Base-by-base conservation (phyloP, 148 eudicot species). In the Rhododendron kiyosumense region DNA sequence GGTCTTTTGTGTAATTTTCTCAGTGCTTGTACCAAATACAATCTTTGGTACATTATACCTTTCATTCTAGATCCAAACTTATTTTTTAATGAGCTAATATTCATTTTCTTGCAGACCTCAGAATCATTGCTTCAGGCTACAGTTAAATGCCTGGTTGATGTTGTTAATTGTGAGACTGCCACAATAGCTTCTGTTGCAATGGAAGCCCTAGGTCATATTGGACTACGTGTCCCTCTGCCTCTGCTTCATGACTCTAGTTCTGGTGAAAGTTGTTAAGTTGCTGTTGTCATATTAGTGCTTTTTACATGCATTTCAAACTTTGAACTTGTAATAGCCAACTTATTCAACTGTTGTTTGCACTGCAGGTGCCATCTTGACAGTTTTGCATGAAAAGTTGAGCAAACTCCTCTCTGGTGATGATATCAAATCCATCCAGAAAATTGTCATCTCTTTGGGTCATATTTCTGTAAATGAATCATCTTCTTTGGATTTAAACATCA, bases 121-220 rank as follows among this genome's bases (percentile, higher is more conserved):
- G 93, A 92, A 87, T 91, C 85, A 43, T 81, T 89, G 88, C 92
- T 95, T 85, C 92, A 91, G 87, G 78, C 54, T 85, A 88, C 93
- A 65, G 85, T 94, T 49, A 91, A 93, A 90, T 88, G 90, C 88
- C 91, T 96, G 83, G 95, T 92, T 85, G 95, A 94, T 85, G 84
- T 94, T 81, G 93, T 96, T 85, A 94, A 89, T 88, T 67, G 71
- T 48, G 98, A 96, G 88, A 91, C 92, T 81, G 91, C 97, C 52
- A 69, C 95, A 87, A 88, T 95, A 90, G 99, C 99, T 91, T 95
- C 99, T 51, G 88, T 93, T 52, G 98, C 97, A 78, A 93, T 95
- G 96, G 93, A 96, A 91, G 94, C 97, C 83, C 89, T 96, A 83
- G 99, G 99, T 84, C 95, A 94, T 90, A 92, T 96, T 87, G 98